Evolutionary conservation across 495 filamentous ascomycete genomes (phyloP), one percentile per base, ranked within the genome.

Genomic region (Friedmanniomyces simplex): DNA sequence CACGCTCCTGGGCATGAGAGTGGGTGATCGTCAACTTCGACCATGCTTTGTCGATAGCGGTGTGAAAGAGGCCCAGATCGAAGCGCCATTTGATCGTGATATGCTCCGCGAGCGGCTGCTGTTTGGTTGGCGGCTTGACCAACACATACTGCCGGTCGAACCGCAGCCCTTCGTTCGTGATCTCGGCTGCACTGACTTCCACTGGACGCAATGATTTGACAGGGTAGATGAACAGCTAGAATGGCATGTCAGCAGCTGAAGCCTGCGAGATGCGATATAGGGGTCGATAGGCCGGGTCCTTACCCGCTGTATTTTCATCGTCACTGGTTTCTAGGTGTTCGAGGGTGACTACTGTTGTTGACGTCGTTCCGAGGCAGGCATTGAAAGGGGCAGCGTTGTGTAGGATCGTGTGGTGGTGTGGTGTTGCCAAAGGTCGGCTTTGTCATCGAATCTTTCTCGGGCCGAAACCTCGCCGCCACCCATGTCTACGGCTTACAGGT

Each of bases 241-340:
- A n/a, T n/a, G n/a, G 21, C 10, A 45, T 22, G 51, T 56, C 36
- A 16, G 12, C 36, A 57, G 45, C 21, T 32, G 28, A 32, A 32
- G 28, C 28, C 28, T 32, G 3, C 4, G 28, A 32, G 10, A 3
- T 4, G 3, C 28, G 47, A 21, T 25, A 50, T 26, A 48, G 18
- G 47, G 21, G 21, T 16, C 12, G 5, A 4, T 22, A 4, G 5
- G 26, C 5, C 5, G 18, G 5, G 14, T 16, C 18, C 58, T 1
- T 21, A 63, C 55, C 41, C 61, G 51, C 43, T 63, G 61, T 24
- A 63, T 60, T 41, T 63, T 63, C 61, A 63, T 63, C 50, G 60
- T 30, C 26, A 22, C 18, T 24, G 34, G 1, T 43, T 42, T 21
- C 1, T 2, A 36, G 22, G 39, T 16, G 5, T 20, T 13, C 4